Conservation (phyloP, 345 rosid genomes). For the Eucalyptus pauciflora region DNA sequence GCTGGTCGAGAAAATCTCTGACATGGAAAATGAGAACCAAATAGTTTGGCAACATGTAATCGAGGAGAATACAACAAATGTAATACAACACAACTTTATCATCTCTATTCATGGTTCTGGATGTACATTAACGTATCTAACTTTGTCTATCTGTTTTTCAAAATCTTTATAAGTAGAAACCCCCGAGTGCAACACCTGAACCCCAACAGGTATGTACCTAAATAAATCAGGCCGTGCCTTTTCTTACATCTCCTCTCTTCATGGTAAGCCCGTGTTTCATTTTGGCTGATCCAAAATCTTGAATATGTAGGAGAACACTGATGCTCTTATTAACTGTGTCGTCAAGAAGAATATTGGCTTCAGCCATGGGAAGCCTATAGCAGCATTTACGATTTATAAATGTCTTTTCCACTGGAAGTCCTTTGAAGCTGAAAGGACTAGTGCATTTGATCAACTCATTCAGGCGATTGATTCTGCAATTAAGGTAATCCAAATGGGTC, state of each 20-base stretch:
- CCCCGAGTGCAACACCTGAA: slow-evolving; percentile 60
- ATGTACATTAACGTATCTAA: background rate
- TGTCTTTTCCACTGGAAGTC: slow-evolving; percentile 98
- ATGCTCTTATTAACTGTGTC: slow-evolving; percentile 74
- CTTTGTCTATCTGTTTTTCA: background rate
- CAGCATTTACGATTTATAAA: slow-evolving; percentile 88
- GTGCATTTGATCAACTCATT: slow-evolving; percentile 89
- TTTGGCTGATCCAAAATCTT: background rate
- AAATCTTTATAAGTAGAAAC: slow-evolving; percentile 40
- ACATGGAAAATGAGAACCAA: slow-evolving; percentile 78
- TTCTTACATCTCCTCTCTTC: background rate
- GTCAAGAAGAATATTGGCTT: slow-evolving; percentile 47
- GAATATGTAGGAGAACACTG: slow-evolving; percentile 66
- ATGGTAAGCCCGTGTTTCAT: background rate
- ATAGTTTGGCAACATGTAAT: slow-evolving; percentile 63
- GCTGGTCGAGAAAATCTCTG: slow-evolving; percentile 76
- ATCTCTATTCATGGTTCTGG: background rate
- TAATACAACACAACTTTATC: slow-evolving; percentile 8
- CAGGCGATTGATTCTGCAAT: slow-evolving; percentile 97
- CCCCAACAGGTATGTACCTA: slow-evolving; percentile 65
- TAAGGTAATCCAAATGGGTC: slow-evolving; percentile 39
- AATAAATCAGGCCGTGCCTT: background rate
- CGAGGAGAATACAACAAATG: slow-evolving; percentile 42
- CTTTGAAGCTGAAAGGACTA: slow-evolving; percentile 92
- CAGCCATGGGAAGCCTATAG: slow-evolving; percentile 80